phyloP scores from a whole-genome alignment of 495 filamentous ascomycete genomes.

The Lophium mytilinum region DNA sequence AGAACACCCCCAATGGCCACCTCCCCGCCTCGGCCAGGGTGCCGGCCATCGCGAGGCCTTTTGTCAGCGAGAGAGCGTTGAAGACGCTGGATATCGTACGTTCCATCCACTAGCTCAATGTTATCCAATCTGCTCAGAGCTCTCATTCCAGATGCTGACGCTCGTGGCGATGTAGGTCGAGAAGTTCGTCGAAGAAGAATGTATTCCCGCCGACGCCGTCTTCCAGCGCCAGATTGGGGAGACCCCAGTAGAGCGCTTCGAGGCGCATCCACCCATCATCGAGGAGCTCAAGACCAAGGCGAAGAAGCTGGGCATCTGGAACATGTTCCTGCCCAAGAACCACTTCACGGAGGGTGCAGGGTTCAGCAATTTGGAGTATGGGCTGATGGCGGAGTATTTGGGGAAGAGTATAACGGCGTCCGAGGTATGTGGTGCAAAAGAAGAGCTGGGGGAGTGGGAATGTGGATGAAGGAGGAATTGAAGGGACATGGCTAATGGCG shows the following conservation, averaged over 20 bases:
- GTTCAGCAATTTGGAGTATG: slow-evolving; percentile 40
- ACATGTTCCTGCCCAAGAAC: slow-evolving; percentile 91
- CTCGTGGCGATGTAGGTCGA: no score
- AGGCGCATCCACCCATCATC: slow-evolving; percentile 67
- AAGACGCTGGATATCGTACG: slow-evolving; percentile 59
- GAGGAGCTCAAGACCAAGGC: slow-evolving; percentile 85
- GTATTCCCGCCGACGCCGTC: slow-evolving; percentile 68
- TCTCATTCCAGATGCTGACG: no score
- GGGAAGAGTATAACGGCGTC: slow-evolving; percentile 36
- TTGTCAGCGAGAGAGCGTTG: slow-evolving; percentile 73
- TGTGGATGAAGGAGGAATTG: neutral
- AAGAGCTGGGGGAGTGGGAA: neutral
- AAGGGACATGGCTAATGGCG: neutral
- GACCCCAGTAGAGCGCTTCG: slow-evolving; percentile 62
- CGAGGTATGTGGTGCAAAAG: slow-evolving; percentile 23
- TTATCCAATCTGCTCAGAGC: neutral
- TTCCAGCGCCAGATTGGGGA: slow-evolving; percentile 70
- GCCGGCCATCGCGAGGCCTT: slow-evolving; percentile 34
- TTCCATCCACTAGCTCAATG: neutral
- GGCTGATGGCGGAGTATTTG: slow-evolving; percentile 38
- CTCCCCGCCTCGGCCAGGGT: slow-evolving; percentile 29
- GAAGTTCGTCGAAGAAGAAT: slow-evolving; percentile 96
- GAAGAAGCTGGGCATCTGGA: slow-evolving; percentile 83
- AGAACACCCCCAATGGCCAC: slow-evolving; percentile 23
- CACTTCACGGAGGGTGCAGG: slow-evolving; percentile 87